Base-by-base conservation (phyloP, 23 red algal genomes). In the Gracilaria caudata region DNA sequence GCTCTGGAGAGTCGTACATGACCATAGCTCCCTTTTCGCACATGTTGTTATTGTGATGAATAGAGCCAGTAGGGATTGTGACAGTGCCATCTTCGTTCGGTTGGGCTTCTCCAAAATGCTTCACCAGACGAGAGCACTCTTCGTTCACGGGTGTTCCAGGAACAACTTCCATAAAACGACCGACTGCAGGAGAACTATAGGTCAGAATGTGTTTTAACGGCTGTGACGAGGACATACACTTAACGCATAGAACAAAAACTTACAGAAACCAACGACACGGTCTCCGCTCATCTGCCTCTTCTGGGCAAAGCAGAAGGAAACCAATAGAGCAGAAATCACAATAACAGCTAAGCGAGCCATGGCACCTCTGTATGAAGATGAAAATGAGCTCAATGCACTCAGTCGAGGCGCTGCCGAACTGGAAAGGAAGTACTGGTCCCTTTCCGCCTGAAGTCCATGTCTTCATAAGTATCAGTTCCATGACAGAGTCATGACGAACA, bases 1-100 rank as follows among this genome's bases (percentile, higher is more conserved):
- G 5, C 6, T 63, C 28, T 19, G 79, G 79, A 14, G 33, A 45
- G 39, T 83, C 79, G 17, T 63, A 49, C 79, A 83, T 83, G 7
- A 83, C 19, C 79, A 83, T 83, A 38, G 57, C 49, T 34, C 79
- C 79, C 30, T 63, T 65, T 33, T 44, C 57, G 56, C 79, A 83
- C 33, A 49, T 75, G 38, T 75, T 75, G 4, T 3, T 10, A 36
- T 80, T 63, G 51, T 80, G 77, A 33, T 63, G 51, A 63, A 80
- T 80, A 63, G 39, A 51, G 14, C 77, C 77, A 5, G 56, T 80
- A 0, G 51, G 20, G 35, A 80, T 80, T 8, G 51, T 61, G 35
- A 80, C 77, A 0, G 51, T 57, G 25, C 77, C 77, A 43, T 80
- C 34, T 10, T 60, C 77, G 26, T 75, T 75, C 2, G 29, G 29